Evolutionary conservation across 1,284 basidiomycete genomes (phyloP).

Genomic region (Ceratobasidium sp.): DNA sequence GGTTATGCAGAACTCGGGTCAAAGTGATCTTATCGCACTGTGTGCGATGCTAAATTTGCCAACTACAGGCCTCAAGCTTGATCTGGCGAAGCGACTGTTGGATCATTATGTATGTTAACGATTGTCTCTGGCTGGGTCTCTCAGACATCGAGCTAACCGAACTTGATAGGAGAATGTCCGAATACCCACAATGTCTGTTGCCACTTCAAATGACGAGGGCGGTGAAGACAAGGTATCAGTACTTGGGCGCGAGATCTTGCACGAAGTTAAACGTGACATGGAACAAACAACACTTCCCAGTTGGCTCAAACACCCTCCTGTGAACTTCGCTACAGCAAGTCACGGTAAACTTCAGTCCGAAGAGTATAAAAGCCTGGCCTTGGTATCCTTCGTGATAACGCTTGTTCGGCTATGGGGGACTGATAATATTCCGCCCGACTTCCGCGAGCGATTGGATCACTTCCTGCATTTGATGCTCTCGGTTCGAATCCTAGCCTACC

Average conservation of each 20-base stretch:
- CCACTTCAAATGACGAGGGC: not conserved
- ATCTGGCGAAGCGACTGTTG: not conserved
- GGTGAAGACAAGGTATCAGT: not conserved
- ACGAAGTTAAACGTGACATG: conserved; percentile 35
- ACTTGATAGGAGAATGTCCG: not conserved
- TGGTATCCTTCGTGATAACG: conserved; percentile 47
- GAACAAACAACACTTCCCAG: conserved; percentile 22
- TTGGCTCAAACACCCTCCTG: conserved; percentile 39
- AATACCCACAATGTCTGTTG: not conserved
- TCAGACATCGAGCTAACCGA: not conserved
- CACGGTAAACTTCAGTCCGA: conserved; percentile 47
- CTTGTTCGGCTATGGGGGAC: conserved; percentile 38
- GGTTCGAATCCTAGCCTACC: conserved; percentile 17
- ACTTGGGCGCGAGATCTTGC: conserved; percentile 10
- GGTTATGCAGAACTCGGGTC: not conserved
- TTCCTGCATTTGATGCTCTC: too few species aligned
- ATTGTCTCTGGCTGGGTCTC: too few species aligned
- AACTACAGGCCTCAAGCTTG: not conserved
- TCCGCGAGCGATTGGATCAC: conserved; percentile 8
- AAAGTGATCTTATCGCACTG: not conserved
- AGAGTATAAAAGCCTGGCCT: conserved; percentile 47
- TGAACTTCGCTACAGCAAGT: too few species aligned
- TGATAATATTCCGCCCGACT: too few species aligned
- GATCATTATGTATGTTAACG: not conserved
- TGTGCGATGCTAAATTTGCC: not conserved